Evolutionary conservation across 495 filamentous ascomycete species (phyloP).

Genomic region (Oidiodendron maius): DNA sequence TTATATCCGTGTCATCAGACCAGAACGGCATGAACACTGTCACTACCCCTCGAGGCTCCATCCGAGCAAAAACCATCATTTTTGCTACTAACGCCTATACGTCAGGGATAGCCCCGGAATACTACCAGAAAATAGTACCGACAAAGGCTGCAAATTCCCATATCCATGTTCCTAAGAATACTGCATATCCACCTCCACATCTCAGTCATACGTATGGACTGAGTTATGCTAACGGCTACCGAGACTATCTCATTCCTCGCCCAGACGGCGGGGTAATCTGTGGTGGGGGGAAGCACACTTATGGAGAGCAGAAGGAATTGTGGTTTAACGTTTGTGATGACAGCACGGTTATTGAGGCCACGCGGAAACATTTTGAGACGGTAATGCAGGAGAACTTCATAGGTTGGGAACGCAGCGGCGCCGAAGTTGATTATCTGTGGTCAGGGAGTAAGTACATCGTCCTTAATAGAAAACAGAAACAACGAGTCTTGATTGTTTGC

Average conservation of each 20-base stretch:
- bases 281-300: conserved; percentile 37
- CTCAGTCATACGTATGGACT: conserved; percentile 2
- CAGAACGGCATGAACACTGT: not conserved
- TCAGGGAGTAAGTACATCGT: conserved; percentile 35
- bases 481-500: too few relatives aligned
- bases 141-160: conserved; percentile 11
- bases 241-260: conserved; percentile 6
- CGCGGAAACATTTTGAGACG: conserved; percentile 35
- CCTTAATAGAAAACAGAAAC: too few relatives aligned
- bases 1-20: conserved; percentile 10
- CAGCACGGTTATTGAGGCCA: conserved; percentile 30
- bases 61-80: conserved; percentile 17
- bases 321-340: conserved; percentile 44
- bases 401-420: conserved; percentile 40
- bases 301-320: conserved; percentile 21
- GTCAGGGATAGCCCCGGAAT: conserved; percentile 13
- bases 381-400: conserved; percentile 43
- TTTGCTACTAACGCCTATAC: conserved; percentile 24
- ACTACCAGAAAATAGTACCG: conserved; percentile 13
- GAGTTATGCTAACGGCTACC: not conserved
- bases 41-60: conserved; percentile 14
- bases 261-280: conserved; percentile 15
- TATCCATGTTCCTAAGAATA: conserved; percentile 3
- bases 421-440: conserved; percentile 36
- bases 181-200: conserved; percentile 3